Evolutionary conservation across 1,139 yeast species (phyloP).

Genomic region (Geotrichum citri-aurantii): DNA sequence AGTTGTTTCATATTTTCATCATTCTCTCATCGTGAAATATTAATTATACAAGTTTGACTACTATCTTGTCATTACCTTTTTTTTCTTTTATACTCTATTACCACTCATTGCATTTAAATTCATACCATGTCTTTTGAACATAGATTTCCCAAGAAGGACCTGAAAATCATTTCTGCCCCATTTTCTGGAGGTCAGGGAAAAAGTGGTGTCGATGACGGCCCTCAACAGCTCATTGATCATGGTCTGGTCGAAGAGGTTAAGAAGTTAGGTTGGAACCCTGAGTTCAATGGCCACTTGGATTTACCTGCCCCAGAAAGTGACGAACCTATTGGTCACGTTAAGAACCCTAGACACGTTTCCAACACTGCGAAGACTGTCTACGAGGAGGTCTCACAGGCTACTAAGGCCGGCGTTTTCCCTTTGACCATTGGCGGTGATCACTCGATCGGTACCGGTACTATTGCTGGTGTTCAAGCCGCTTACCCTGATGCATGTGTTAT

Average conservation of each 20-base stretch:
- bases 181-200: conserved; percentile 97
- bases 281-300: conserved; percentile 52
- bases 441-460: conserved; percentile 91
- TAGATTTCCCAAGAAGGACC: conserved; percentile 22
- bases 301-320: conserved; percentile 35
- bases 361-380: conserved; percentile 62
- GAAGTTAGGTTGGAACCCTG: conserved; percentile 66
- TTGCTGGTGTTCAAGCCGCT: conserved; percentile 71
- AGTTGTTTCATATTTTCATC: not conserved
- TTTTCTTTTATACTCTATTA: not conserved
- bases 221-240: conserved; percentile 66
- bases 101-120: not conserved
- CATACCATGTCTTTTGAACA: conserved; percentile 17
- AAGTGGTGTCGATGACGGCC: conserved; percentile 90
- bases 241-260: conserved; percentile 63
- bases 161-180: conserved; percentile 65
- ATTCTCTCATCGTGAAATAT: not conserved
- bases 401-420: conserved; percentile 53
- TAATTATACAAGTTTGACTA: no score
- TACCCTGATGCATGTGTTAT: conserved; percentile 84
- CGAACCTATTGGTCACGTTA: conserved; percentile 46
- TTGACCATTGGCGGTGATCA: conserved; percentile 95
- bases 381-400: conserved; percentile 51
- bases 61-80: not conserved
- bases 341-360: conserved; percentile 73